These are phyloP conservation scores for Helichrysum umbraculigerum DNA, from an alignment of 129 eudicot genomes.

Conservation along the genomic window DNA sequence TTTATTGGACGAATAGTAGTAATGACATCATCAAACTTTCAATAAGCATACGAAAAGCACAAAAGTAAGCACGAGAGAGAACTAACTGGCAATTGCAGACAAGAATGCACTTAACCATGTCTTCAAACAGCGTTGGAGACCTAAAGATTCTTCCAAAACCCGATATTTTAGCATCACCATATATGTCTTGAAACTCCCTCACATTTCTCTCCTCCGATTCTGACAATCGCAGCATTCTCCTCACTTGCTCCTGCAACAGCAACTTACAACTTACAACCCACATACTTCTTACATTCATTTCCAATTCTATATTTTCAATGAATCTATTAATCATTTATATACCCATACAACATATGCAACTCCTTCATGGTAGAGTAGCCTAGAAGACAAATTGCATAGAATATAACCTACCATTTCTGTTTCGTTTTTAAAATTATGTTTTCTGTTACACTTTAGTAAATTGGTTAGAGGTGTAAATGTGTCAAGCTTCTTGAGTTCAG, in stretches of 20 bases:
- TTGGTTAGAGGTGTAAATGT: too few relatives aligned
- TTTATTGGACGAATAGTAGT: too few relatives aligned
- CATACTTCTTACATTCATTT: neutral
- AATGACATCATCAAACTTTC: neutral
- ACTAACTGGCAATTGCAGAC: conserved; percentile 94
- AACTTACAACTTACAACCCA: neutral
- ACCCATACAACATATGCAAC: too few relatives aligned
- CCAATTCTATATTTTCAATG: neutral
- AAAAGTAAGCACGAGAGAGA: neutral
- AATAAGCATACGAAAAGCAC: neutral
- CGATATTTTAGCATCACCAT: conserved; percentile 49
- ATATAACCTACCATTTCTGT: too few relatives aligned
- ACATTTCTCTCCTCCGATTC: conserved; percentile 54
- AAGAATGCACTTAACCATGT: conserved; percentile 89
- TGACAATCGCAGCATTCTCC: conserved; percentile 78
- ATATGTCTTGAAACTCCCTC: conserved; percentile 59
- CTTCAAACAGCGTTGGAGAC: conserved; percentile 89
- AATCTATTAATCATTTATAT: neutral
- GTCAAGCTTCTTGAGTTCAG: too few relatives aligned
- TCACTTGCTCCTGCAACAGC: conserved; percentile 60
- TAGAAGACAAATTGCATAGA: too few relatives aligned
- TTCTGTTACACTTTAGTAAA: too few relatives aligned
- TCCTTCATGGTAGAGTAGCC: too few relatives aligned
- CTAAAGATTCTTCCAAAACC: conserved; percentile 89
- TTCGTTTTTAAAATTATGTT: too few relatives aligned